Percentiles rank a stretch among this genome's conserved stretches.
Evolutionary conservation across 768 basidiomycete species (phyloP).

Genomic region (Mycena vitilis): DNA sequence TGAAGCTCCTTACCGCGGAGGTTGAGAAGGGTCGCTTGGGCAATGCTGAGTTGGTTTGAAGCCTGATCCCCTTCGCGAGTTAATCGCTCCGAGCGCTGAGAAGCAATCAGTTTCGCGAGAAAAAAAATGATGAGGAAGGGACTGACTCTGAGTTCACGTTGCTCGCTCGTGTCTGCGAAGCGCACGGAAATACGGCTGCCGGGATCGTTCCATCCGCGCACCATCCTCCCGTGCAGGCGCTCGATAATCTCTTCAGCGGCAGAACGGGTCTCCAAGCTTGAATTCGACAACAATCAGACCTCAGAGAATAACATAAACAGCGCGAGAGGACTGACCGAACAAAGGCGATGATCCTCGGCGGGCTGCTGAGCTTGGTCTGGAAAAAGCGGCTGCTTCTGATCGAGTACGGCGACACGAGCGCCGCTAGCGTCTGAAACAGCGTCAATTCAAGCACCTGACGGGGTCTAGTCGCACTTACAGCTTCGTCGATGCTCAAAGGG

Average conservation of each 20-base stretch:
- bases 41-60: constrained; percentile 77
- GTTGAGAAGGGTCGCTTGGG: constrained; percentile 82
- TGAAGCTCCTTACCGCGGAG: constrained; percentile 72
- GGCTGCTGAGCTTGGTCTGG: constrained; percentile 80
- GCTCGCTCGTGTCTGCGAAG: constrained; percentile 83
- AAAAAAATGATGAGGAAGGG: not conserved
- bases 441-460: not conserved
- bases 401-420: constrained; percentile 74
- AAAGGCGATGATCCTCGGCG: constrained; percentile 85
- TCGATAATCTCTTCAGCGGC: constrained; percentile 86
- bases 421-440: constrained; percentile 63
- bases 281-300: not conserved
- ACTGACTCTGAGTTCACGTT: constrained; percentile 79
- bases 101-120: not conserved
- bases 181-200: constrained; percentile 84
- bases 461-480: constrained; percentile 50
- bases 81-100: constrained; percentile 72
- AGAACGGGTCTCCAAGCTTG: constrained; percentile 73
- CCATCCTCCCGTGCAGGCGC: constrained; percentile 82
- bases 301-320: constrained; percentile 8
- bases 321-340: constrained; percentile 65
- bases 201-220: constrained; percentile 81
- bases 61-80: constrained; percentile 71
- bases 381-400: constrained; percentile 86
- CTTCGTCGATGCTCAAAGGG: constrained; percentile 76